A percentile compares a stretch with the other conserved stretches of the same genome.
Conservation (phyloP, 202 grass and related monocot genomes). For the Bolboschoenoplectus hybrid region DNA sequence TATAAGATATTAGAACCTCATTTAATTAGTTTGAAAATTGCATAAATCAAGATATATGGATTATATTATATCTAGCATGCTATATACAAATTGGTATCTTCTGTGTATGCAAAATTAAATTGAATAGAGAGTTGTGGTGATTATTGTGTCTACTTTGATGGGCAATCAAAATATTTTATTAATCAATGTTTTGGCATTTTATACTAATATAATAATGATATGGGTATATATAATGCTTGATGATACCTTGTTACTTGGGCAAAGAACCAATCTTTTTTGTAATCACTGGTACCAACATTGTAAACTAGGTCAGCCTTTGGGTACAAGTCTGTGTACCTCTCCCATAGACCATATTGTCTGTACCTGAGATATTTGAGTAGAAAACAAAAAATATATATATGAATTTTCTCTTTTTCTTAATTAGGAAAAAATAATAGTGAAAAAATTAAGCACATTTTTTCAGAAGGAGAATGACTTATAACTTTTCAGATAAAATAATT, state of each 20-base stretch:
- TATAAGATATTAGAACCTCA: too few relatives aligned
- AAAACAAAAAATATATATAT: not conserved
- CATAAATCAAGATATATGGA: too few relatives aligned
- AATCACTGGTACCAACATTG: constrained; percentile 43
- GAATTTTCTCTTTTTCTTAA: not conserved
- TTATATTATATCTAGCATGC: too few relatives aligned
- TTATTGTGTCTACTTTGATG: not conserved
- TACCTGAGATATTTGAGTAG: constrained; percentile 40
- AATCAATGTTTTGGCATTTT: not conserved
- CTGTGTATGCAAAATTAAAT: too few relatives aligned
- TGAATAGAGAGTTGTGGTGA: too few relatives aligned
- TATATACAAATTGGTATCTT: too few relatives aligned
- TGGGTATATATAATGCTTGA: not conserved
- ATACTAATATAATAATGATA: not conserved
- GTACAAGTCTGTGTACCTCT: constrained; percentile 61
- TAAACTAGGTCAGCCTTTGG: constrained; percentile 50
- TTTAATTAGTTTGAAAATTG: too few relatives aligned
- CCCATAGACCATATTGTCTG: constrained; percentile 74
- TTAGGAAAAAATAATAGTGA: not conserved
- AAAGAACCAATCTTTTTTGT: constrained; percentile 70
- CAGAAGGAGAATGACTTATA: not conserved
- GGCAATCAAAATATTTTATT: not conserved
- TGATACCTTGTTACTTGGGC: constrained; percentile 62
- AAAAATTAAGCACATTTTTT: constrained; percentile 3
- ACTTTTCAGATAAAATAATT: not conserved